A percentile compares a stretch with the other conserved stretches of the same genome.
Evolutionary conservation across 768 basidiomycete species (phyloP).

Genomic region (Russula dissimulans): DNA sequence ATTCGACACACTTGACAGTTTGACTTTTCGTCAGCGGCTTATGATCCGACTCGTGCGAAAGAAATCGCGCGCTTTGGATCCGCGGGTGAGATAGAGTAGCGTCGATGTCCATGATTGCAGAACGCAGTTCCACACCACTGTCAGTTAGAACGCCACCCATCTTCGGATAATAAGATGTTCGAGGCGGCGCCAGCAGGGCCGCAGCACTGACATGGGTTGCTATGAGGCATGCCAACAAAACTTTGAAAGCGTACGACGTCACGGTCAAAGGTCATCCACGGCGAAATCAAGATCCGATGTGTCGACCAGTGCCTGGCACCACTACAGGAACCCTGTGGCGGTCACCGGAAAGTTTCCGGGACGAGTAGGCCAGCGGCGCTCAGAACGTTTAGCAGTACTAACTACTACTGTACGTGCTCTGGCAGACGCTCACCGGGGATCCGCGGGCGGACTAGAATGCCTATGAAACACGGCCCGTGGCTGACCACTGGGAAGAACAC

Average conservation of each 20-base stretch:
- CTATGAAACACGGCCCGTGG: constrained; percentile 11
- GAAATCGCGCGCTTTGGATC: background rate
- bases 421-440: constrained; percentile 1
- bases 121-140: background rate
- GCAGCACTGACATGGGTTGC: background rate
- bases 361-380: background rate
- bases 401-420: background rate
- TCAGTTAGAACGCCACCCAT: constrained; percentile 1
- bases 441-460: constrained; percentile 9
- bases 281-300: background rate
- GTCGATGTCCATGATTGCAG: background rate
- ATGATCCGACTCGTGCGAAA: constrained; percentile 9
- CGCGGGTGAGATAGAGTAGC: background rate
- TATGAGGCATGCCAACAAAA: background rate
- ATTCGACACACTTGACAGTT: constrained; percentile 1
- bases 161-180: background rate
- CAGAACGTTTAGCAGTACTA: background rate
- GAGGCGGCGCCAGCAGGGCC: background rate
- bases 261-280: too few species aligned
- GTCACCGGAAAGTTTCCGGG: background rate
- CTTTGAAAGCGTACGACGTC: background rate
- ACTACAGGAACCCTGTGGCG: too few species aligned
- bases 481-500: background rate
- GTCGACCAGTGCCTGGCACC: background rate
- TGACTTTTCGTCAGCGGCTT: background rate